Conservation (phyloP, 2,329 filamentous ascomycete species). For the Pseudocercospora fijiensis region DNA sequence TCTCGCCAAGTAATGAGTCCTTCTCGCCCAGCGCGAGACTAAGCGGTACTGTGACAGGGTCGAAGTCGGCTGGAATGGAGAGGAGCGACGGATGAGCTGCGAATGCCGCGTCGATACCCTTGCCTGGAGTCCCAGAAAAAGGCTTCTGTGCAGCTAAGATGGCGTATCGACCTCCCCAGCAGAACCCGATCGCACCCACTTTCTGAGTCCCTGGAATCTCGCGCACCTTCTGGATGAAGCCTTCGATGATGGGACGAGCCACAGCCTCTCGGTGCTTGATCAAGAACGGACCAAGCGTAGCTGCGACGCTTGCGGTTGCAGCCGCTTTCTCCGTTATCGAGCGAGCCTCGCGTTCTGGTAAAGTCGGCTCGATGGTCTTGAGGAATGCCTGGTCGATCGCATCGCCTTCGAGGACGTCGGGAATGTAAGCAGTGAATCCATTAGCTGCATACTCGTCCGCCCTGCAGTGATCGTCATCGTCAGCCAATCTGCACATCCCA, state of each 20-base stretch:
- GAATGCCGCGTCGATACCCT: conserved; percentile 61
- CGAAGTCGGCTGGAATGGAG: conserved; percentile 46
- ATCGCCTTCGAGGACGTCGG: conserved; percentile 47
- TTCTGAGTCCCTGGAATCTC: conserved; percentile 46
- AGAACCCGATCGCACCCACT: conserved; percentile 69
- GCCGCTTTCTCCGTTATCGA: conserved; percentile 43
- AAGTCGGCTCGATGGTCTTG: conserved; percentile 45
- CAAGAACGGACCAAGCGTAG: conserved; percentile 47
- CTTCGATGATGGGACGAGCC: conserved; percentile 45
- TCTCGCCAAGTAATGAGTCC: conserved; percentile 44
- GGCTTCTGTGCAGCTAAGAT: conserved; percentile 40
- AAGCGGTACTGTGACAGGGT: conserved; percentile 42
- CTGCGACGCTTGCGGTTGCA: conserved; percentile 43
- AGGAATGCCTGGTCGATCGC: conserved; percentile 43
- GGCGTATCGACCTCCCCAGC: conserved; percentile 75
- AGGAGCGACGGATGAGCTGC: conserved; percentile 65
- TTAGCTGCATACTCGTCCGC: conserved; percentile 50
- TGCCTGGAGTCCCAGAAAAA: conserved; percentile 58
- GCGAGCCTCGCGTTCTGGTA: conserved; percentile 41
- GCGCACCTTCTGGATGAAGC: conserved; percentile 44
- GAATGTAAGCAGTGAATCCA: conserved; percentile 43
- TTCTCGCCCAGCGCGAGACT: conserved; percentile 45
- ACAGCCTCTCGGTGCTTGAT: conserved; percentile 46
- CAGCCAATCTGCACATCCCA: too few species aligned
- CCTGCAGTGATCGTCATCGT: background rate